Percentiles rank a stretch among this genome's conserved stretches.
These are phyloP conservation scores for Erucastrum elatum DNA, from an alignment of 345 rosid genomes.

Conservation along the genomic window DNA sequence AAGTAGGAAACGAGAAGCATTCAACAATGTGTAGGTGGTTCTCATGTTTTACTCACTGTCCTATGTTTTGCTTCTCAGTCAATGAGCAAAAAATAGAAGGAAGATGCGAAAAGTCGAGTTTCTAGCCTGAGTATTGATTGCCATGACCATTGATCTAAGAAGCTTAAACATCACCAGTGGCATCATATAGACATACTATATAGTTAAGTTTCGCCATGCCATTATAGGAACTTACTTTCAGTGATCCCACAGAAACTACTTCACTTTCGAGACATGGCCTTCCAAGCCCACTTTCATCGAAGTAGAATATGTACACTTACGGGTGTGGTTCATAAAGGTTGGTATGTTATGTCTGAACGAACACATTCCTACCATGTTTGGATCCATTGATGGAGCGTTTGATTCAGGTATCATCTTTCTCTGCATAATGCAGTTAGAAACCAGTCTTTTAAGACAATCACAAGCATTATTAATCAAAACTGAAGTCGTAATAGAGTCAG, in stretches of 20 bases:
- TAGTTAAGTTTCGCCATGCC: too few relatives aligned
- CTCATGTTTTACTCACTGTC: slow-evolving; percentile 37
- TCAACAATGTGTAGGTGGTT: slow-evolving; percentile 30
- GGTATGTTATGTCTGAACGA: slow-evolving; percentile 13
- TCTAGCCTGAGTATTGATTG: too few relatives aligned
- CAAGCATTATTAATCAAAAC: background rate
- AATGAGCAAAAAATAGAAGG: slow-evolving; percentile 10
- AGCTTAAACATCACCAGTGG: too few relatives aligned
- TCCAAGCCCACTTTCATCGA: too few relatives aligned
- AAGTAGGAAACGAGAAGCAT: slow-evolving; percentile 21
- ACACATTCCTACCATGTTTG: slow-evolving; percentile 45
- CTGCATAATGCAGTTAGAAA: slow-evolving; percentile 33
- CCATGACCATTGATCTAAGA: too few relatives aligned
- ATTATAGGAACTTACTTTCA: too few relatives aligned
- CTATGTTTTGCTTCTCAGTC: slow-evolving; percentile 13
- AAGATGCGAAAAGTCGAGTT: slow-evolving; percentile 32
- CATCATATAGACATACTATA: too few relatives aligned
- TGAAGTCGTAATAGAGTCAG: slow-evolving; percentile 6
- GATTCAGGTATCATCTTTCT: slow-evolving; percentile 50
- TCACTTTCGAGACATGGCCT: too few relatives aligned
- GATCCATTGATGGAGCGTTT: slow-evolving; percentile 7
- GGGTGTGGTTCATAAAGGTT: slow-evolving; percentile 35
- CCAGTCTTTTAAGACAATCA: background rate
- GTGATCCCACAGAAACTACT: too few relatives aligned
- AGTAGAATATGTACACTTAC: too few relatives aligned